phyloP scores from a whole-genome alignment of 805 yeast species.

The Grigorovia yakushimaensis region DNA sequence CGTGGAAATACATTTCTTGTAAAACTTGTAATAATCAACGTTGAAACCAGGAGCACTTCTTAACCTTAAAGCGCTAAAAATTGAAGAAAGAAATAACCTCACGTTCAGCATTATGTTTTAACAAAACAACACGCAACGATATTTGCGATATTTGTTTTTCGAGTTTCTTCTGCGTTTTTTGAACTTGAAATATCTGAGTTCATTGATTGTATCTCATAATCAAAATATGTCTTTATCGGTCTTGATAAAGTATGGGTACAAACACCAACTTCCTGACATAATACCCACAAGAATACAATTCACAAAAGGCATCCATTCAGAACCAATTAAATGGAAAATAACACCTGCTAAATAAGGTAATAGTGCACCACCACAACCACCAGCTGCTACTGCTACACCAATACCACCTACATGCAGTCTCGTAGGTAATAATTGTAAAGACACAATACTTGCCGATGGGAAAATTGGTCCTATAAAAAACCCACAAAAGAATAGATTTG shows the following conservation, averaged over 20 bases:
- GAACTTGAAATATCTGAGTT: no score
- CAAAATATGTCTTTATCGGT: not conserved
- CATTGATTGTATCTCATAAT: no score
- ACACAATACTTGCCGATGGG: slow-evolving; percentile 61
- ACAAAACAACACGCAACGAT: no score
- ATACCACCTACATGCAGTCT: slow-evolving; percentile 55
- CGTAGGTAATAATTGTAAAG: slow-evolving; percentile 53
- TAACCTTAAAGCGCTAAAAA: no score
- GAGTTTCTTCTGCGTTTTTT: no score
- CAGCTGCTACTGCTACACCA: slow-evolving; percentile 68
- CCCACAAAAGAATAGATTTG: slow-evolving; percentile 39
- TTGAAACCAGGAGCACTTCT: no score
- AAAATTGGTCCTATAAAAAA: slow-evolving; percentile 59
- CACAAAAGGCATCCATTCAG: not conserved
- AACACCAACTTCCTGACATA: not conserved
- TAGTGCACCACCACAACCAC: slow-evolving; percentile 76
- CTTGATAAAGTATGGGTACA: not conserved
- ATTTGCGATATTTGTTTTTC: no score
- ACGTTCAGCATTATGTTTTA: no score
- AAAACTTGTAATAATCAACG: no score
- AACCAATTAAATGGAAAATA: slow-evolving; percentile 18
- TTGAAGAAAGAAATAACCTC: no score
- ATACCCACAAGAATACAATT: not conserved
- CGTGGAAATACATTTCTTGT: no score
- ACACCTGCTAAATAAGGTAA: slow-evolving; percentile 58